phyloP scores from a whole-genome alignment of 2,329 filamentous ascomycete genomes.

The Plenodomus lindquistii region DNA sequence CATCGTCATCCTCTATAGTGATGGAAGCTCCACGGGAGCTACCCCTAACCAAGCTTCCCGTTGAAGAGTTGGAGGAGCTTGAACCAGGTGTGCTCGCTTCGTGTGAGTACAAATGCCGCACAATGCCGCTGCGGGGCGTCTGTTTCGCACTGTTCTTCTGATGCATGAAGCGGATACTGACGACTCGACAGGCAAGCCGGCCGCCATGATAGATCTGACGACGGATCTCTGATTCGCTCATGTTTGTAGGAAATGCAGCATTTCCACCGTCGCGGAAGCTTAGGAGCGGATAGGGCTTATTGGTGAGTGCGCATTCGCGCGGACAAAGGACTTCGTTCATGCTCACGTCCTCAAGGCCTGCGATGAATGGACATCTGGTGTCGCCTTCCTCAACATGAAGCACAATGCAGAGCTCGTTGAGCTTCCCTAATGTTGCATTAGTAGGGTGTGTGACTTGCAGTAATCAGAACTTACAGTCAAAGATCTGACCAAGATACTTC shows the following conservation, averaged over 20 bases:
- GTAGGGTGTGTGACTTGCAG: not conserved
- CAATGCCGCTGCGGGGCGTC: slow-evolving; percentile 6
- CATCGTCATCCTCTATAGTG: not conserved
- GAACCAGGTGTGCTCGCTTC: not conserved
- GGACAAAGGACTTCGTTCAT: not conserved
- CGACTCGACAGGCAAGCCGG: not conserved
- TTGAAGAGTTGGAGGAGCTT: not conserved
- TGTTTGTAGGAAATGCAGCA: not conserved
- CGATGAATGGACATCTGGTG: not conserved
- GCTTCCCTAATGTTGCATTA: slow-evolving; percentile 16
- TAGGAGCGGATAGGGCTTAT: slow-evolving; percentile 5
- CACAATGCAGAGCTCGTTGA: slow-evolving; percentile 11
- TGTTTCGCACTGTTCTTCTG: not conserved
- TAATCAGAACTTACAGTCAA: slow-evolving; percentile 18
- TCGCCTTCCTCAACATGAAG: slow-evolving; percentile 6
- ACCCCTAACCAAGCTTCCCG: not conserved
- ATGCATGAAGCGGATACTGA: slow-evolving; percentile 1
- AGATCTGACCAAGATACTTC: slow-evolving; percentile 19
- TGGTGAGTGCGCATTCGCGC: not conserved
- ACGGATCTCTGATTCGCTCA: slow-evolving; percentile 2
- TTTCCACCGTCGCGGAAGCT: not conserved
- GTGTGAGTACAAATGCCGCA: slow-evolving; percentile 4
- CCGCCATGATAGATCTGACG: slow-evolving; percentile 4
- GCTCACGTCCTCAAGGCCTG: slow-evolving; percentile 1
- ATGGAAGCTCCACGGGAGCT: not conserved